These are phyloP conservation scores for Claviceps monticola DNA, from an alignment of 2,329 filamentous ascomycete genomes.

Conservation along the genomic window DNA sequence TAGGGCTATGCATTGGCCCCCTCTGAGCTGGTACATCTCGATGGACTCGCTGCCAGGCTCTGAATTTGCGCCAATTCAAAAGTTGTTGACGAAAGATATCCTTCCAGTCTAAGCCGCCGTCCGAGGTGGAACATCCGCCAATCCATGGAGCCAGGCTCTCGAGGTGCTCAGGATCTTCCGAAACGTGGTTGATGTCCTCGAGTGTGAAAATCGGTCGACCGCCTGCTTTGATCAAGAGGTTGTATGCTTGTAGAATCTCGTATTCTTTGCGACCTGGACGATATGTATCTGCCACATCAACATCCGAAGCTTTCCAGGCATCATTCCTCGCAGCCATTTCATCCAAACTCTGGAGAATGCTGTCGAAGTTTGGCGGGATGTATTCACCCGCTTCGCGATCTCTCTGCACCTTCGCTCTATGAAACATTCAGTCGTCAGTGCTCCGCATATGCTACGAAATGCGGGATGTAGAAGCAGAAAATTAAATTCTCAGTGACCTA, in stretches of 20 bases:
- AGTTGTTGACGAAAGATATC: slow-evolving; percentile 3
- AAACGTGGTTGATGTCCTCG: slow-evolving; percentile 1
- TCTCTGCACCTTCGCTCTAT: slow-evolving; percentile 1
- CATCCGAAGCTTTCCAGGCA: not conserved
- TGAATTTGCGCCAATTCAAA: slow-evolving; percentile 3
- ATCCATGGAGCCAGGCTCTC: slow-evolving; percentile 2
- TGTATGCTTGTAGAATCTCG: slow-evolving; percentile 3
- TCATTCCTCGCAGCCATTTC: slow-evolving; percentile 6
- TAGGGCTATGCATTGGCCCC: not conserved
- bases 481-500: not conserved
- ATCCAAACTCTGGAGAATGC: slow-evolving; percentile 4
- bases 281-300: not conserved
- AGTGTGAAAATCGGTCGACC: slow-evolving; percentile 2
- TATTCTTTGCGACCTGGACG: slow-evolving; percentile 5
- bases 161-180: slow-evolving; percentile 1
- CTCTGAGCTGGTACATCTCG: not conserved
- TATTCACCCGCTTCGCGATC: slow-evolving; percentile 4
- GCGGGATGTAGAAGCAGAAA: not conserved
- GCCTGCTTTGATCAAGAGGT: slow-evolving; percentile 1
- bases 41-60: slow-evolving; percentile 3
- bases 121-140: not conserved
- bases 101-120: slow-evolving; percentile 2
- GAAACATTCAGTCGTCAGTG: not conserved
- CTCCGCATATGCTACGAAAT: not conserved
- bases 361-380: slow-evolving; percentile 3